These are phyloP conservation scores for Microdochium trichocladiopsis DNA, from an alignment of 2,329 filamentous ascomycete genomes.

Conservation along the genomic window DNA sequence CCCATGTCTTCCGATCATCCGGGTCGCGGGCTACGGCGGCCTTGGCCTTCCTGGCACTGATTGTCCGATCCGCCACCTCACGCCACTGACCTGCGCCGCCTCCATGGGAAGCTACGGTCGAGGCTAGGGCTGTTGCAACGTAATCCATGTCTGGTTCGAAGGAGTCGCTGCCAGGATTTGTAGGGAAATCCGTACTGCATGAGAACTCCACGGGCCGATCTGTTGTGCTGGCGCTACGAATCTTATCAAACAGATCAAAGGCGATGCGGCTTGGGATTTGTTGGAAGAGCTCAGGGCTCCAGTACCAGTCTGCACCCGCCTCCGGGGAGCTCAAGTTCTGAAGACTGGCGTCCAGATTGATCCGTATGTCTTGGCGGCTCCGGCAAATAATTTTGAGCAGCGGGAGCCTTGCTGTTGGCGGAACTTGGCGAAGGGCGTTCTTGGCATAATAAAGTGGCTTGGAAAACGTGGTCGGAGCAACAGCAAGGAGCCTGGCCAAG, in stretches of 20 bases:
- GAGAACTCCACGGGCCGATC: neutral
- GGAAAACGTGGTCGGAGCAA: neutral
- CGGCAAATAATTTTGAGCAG: neutral
- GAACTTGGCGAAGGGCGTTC: neutral
- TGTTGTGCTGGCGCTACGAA: too few relatives aligned
- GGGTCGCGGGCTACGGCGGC: constrained; percentile 1
- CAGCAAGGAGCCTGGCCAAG: constrained; percentile 1
- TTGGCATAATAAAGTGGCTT: neutral
- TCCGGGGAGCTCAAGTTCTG: neutral
- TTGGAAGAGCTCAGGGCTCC: neutral
- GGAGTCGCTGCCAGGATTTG: neutral
- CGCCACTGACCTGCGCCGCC: neutral
- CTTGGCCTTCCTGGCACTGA: neutral
- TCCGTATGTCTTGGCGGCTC: neutral
- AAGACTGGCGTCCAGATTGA: neutral
- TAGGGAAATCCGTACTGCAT: neutral
- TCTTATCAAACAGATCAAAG: too few relatives aligned
- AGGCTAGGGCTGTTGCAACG: neutral
- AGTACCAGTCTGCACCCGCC: neutral
- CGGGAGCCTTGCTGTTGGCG: neutral
- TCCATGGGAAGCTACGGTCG: neutral
- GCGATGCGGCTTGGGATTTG: too few relatives aligned
- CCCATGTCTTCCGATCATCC: constrained; percentile 3
- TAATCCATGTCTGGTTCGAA: neutral
- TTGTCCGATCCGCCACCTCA: neutral